phyloP scores from a whole-genome alignment of 768 basidiomycete genomes.

The Lentinula edodes region DNA sequence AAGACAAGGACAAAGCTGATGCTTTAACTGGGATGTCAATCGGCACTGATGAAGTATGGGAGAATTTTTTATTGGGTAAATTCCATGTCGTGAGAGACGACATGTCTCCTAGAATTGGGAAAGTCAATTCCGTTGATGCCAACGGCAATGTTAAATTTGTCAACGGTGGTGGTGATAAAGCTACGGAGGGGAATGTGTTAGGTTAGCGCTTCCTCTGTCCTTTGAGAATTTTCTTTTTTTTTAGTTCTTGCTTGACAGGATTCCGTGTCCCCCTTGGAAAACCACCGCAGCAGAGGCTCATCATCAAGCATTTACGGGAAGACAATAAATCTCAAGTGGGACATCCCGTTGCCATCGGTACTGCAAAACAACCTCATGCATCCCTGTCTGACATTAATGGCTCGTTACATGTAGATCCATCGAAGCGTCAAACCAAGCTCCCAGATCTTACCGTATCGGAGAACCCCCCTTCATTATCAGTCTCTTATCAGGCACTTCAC shows the following conservation, averaged over 20 bases:
- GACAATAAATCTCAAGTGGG: not conserved
- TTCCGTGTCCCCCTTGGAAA: not conserved
- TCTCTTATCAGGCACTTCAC: not conserved
- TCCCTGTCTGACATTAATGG: not conserved
- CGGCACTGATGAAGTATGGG: conserved; percentile 1
- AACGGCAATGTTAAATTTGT: not conserved
- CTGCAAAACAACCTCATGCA: not conserved
- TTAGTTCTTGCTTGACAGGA: not conserved
- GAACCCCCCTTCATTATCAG: not conserved
- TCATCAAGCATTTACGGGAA: conserved; percentile 3
- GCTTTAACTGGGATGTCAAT: not conserved
- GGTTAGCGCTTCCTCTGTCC: too few species aligned
- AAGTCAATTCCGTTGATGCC: not conserved
- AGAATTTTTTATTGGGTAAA: conserved; percentile 1
- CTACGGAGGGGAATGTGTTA: not conserved
- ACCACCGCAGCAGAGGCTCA: conserved; percentile 1
- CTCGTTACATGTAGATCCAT: not conserved
- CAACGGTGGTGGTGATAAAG: not conserved
- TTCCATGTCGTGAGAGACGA: conserved; percentile 2
- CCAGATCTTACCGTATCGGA: not conserved
- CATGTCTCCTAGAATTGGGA: not conserved
- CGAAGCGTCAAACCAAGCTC: not conserved
- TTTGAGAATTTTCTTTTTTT: not conserved
- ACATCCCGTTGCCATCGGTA: not conserved
- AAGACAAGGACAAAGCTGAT: not conserved